Percentiles rank a stretch among this genome's conserved stretches.
phyloP scores from a whole-genome alignment of 1,284 basidiomycete genomes.

The Sporisorium scitamineum region DNA sequence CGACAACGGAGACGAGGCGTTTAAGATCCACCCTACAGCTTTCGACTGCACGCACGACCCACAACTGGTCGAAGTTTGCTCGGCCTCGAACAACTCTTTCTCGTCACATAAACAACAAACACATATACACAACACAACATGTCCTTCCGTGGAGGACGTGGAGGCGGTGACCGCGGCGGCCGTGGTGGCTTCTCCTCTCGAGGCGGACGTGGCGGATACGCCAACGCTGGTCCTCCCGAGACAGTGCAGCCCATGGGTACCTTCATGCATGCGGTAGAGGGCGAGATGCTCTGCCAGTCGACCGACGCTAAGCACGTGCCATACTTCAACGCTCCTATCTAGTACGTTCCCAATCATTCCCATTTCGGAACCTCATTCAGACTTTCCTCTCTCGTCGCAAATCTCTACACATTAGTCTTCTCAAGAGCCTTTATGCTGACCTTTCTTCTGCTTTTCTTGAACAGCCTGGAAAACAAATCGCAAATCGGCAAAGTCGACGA shows the following conservation, averaged over 20 bases:
- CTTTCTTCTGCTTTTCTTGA: not conserved
- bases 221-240: conserved; percentile 65
- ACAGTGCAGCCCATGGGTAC: conserved; percentile 67
- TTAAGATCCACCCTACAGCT: not conserved
- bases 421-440: too few relatives aligned
- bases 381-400: too few relatives aligned
- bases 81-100: not conserved
- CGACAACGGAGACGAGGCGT: conserved; percentile 1
- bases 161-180: conserved; percentile 55
- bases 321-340: conserved; percentile 99
- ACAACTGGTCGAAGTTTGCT: not conserved
- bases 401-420: too few relatives aligned
- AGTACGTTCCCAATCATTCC: conserved; percentile 69
- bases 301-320: conserved; percentile 78
- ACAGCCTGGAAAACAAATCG: conserved; percentile 89
- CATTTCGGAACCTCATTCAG: too few relatives aligned
- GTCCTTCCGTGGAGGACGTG: conserved; percentile 61
- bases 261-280: conserved; percentile 84
- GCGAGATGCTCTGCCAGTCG: conserved; percentile 96
- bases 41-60: not conserved
- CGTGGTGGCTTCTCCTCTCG: conserved; percentile 60
- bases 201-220: conserved; percentile 58
- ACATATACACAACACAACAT: conserved; percentile 35
- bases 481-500: conserved; percentile 95
- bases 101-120: not conserved